A percentile compares a stretch with the other conserved stretches of the same genome.
These are phyloP conservation scores for Knoxia roxburghii DNA, from an alignment of 257 asterid genomes.

Conservation along the genomic window DNA sequence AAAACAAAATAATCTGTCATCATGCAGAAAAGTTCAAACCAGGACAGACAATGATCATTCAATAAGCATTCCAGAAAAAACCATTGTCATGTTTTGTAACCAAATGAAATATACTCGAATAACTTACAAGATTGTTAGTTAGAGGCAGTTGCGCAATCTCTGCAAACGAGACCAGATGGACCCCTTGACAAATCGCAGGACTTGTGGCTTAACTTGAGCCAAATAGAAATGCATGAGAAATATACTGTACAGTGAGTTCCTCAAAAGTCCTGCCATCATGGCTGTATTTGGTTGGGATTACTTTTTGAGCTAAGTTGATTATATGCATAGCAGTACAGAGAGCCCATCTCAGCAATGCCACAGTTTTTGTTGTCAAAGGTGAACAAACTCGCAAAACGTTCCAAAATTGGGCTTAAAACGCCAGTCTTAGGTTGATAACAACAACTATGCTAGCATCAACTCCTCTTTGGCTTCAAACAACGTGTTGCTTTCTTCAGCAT, in stretches of 20 bases:
- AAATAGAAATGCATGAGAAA: background rate
- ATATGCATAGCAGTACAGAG: background rate
- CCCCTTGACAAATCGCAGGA: background rate
- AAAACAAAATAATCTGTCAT: too few species aligned
- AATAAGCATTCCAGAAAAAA: too few species aligned
- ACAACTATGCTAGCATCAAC: background rate
- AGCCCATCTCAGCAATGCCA: background rate
- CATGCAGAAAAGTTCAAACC: too few species aligned
- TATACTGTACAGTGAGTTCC: background rate
- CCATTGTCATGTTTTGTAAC: too few species aligned
- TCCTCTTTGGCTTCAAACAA: slow-evolving; percentile 3
- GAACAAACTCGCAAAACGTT: background rate
- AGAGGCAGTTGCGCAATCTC: too few species aligned
- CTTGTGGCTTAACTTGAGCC: background rate
- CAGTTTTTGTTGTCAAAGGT: too few species aligned
- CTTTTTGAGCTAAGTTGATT: background rate
- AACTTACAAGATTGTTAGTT: too few species aligned
- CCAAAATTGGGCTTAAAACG: background rate
- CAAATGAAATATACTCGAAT: too few species aligned
- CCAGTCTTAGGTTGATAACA: background rate
- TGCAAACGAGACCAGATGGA: background rate
- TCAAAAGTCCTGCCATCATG: background rate
- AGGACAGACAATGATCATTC: too few species aligned
- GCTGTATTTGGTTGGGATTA: background rate
- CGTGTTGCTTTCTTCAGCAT: background rate